These are phyloP conservation scores for Ascochyta pisi DNA, from an alignment of 2,329 filamentous ascomycete species.

Conservation along the genomic window DNA sequence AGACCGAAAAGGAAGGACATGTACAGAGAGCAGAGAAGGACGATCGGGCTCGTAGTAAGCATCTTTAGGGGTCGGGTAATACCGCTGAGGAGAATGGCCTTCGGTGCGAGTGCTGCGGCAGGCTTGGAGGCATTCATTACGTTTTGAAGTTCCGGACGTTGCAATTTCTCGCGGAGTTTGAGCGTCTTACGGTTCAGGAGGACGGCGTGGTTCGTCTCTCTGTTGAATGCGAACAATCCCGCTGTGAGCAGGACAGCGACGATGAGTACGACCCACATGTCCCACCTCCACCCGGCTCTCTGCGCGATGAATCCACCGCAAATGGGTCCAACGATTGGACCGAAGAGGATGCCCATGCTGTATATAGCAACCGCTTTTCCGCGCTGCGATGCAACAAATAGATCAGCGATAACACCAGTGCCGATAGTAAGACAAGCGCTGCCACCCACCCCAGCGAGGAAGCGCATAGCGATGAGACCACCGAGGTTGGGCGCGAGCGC, in stretches of 20 bases:
- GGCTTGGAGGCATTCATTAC: conserved; percentile 44
- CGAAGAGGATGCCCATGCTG: conserved; percentile 41
- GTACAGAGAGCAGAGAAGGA: conserved; percentile 44
- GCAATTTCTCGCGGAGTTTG: conserved; percentile 53
- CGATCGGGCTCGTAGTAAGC: conserved; percentile 42
- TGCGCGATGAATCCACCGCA: conserved; percentile 47
- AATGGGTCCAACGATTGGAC: conserved; percentile 44
- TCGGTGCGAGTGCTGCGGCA: conserved; percentile 18
- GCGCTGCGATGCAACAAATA: conserved; percentile 42
- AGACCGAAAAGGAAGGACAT: conserved; percentile 46
- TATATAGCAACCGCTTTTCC: conserved; percentile 44
- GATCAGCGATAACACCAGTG: conserved; percentile 44
- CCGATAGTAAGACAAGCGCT: conserved; percentile 41
- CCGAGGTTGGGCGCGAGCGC: conserved; percentile 44
- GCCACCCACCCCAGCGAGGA: conserved; percentile 41
- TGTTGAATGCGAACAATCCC: conserved; percentile 49
- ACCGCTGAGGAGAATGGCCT: conserved; percentile 39
- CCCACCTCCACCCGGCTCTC: conserved; percentile 45
- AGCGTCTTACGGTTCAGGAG: conserved; percentile 65
- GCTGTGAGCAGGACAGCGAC: conserved; percentile 30
- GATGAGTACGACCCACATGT: conserved; percentile 46
- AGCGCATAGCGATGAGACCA: conserved; percentile 46
- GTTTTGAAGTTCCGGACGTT: conserved; percentile 56
- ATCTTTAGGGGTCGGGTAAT: conserved; percentile 46
- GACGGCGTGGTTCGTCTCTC: conserved; percentile 57